Base-by-base conservation (phyloP, 495 filamentous ascomycete species). In the Penicillium atrosanguineum region DNA sequence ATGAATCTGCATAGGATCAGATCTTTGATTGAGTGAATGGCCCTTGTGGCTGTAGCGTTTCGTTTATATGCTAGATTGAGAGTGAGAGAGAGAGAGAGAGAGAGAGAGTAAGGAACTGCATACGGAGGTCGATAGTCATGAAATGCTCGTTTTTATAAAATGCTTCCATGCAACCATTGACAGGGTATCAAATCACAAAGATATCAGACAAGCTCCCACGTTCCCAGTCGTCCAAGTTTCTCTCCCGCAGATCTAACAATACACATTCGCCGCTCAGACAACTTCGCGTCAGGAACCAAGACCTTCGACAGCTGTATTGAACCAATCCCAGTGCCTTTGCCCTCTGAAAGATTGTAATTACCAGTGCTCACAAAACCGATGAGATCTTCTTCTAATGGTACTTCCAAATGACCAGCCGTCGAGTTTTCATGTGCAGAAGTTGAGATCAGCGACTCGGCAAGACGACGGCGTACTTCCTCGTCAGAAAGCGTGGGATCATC, bases 281-380 rank as follows among this genome's bases (percentile, higher is more conserved):
- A 48, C 60, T 74, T 62, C 37, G 60, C 36, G 63, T 64, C 45
- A 37, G 45, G 19, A 14, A 29, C 29, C 44, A 65, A 55, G 21
- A 87, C 82, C 69, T 81, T 88, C 4, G 64, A 71, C 4, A 91
- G 70, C 3, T 81, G 70, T 19, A 97, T 69, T 16, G 79, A 85
- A 0, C 89, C 94, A 52, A 98, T 78, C 0, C 86, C 92, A 20
- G 85, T 85, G 0, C 84, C 86, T 61, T 78, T 79, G 1, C 93
- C 94, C 52, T 91, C 83, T 6, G 83, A 84, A 4, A 97, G 76
- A 57, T 88, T 88, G 57, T 87, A 96, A 46, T 88, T 87, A 2
- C 93, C 94, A 2, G 86, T 88, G 20, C 91, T 96, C 19, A 97
- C 85, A 65, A 96, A 98, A 0, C 94, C 94, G 37, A 98, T 87